Percentiles rank a stretch among this genome's conserved stretches.
These are phyloP conservation scores for Prunus dulcis DNA, from an alignment of 306 rosid genomes.

Conservation along the genomic window DNA sequence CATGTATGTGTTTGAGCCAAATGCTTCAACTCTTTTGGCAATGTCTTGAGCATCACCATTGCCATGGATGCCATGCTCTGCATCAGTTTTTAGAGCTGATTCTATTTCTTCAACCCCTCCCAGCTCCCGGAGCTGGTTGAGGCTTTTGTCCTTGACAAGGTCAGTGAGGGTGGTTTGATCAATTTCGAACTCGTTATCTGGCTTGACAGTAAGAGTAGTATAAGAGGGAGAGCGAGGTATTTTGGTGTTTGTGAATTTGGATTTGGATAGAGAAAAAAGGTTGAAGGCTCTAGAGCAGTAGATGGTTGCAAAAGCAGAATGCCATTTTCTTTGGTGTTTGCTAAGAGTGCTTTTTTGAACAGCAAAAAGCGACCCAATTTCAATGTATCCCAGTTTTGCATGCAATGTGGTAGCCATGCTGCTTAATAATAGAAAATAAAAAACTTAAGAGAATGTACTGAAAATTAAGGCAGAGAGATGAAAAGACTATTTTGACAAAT, in stretches of 20 bases:
- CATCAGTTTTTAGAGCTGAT: constrained; percentile 20
- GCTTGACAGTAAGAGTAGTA: constrained; percentile 17
- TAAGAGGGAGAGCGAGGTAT: constrained; percentile 2
- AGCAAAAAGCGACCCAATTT: constrained; percentile 17
- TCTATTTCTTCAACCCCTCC: constrained; percentile 44
- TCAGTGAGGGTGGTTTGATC: constrained; percentile 5
- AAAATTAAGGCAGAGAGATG: neutral
- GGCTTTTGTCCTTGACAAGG: constrained; percentile 39
- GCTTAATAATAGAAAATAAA: no score
- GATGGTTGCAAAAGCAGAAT: constrained; percentile 33
- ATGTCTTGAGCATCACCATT: neutral
- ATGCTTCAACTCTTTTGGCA: neutral
- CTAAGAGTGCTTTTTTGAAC: neutral
- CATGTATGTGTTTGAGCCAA: constrained; percentile 18
- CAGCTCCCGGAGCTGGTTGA: constrained; percentile 2
- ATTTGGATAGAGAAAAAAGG: neutral
- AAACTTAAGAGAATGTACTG: neutral
- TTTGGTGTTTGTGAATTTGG: neutral
- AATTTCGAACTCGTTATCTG: constrained; percentile 1
- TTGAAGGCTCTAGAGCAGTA: constrained; percentile 36
- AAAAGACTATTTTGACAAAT: no score
- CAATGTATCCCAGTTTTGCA: neutral
- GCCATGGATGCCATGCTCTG: constrained; percentile 20
- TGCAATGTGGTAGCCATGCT: neutral
- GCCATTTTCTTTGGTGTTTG: constrained; percentile 40